These are phyloP conservation scores for Lachnellula hyalina DNA, from an alignment of 2,329 filamentous ascomycete species.

Conservation along the genomic window DNA sequence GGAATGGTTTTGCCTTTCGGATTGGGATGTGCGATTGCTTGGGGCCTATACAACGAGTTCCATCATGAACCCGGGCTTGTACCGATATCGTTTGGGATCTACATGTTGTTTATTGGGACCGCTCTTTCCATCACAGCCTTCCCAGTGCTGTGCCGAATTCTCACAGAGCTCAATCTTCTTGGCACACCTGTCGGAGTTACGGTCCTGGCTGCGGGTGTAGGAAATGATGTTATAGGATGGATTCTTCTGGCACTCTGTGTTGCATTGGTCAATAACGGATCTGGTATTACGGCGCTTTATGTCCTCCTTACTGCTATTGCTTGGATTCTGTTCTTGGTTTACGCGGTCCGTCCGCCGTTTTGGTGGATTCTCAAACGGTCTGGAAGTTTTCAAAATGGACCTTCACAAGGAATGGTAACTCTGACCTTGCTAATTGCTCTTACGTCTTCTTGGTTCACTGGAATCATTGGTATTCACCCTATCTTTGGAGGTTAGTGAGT, in stretches of 20 bases:
- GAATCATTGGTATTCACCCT: conserved; percentile 85
- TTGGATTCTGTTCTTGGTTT: conserved; percentile 72
- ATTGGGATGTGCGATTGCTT: conserved; percentile 73
- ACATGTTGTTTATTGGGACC: conserved; percentile 80
- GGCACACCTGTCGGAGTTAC: conserved; percentile 80
- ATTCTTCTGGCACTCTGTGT: conserved; percentile 89
- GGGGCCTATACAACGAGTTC: conserved; percentile 75
- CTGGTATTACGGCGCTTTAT: conserved; percentile 76
- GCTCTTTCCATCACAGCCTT: conserved; percentile 90
- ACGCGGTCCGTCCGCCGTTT: conserved; percentile 67
- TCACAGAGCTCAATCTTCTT: conserved; percentile 85
- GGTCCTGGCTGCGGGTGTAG: conserved; percentile 82
- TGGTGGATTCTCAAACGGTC: conserved; percentile 67
- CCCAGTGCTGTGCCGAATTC: conserved; percentile 86
- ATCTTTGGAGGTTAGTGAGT: conserved; percentile 64
- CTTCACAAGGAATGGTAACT: conserved; percentile 77
- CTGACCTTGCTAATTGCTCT: conserved; percentile 77
- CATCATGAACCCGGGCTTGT: conserved; percentile 41
- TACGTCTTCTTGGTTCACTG: conserved; percentile 78
- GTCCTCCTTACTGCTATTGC: conserved; percentile 72
- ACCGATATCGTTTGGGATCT: conserved; percentile 56
- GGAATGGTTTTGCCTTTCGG: conserved; percentile 83
- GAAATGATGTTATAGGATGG: conserved; percentile 90
- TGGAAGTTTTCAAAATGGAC: conserved; percentile 79
- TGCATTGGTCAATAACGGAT: conserved; percentile 82